Percentiles rank a stretch among this genome's conserved stretches.
phyloP scores from a whole-genome alignment of 352 stramenopile species.

The Pythium phragmiticola region DNA sequence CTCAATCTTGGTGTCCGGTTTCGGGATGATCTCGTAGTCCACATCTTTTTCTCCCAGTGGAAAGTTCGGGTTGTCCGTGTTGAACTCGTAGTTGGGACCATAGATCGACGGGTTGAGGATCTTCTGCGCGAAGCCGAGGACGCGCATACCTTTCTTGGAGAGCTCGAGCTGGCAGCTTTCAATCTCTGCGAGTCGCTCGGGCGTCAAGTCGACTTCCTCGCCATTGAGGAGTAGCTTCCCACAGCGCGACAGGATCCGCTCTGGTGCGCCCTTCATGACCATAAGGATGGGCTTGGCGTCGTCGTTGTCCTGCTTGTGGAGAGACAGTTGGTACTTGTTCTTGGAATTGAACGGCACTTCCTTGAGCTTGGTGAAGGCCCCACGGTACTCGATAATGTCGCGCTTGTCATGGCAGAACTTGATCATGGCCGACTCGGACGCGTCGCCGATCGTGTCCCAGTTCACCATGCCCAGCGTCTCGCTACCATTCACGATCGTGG shows the following conservation, averaged over 20 bases:
- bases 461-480: constrained; percentile 45
- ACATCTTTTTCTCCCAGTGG: constrained; percentile 82
- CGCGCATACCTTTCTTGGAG: constrained; percentile 64
- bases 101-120: constrained; percentile 45
- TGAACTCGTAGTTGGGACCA: constrained; percentile 53
- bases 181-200: constrained; percentile 83
- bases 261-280: constrained; percentile 96
- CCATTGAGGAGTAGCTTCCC: constrained; percentile 47
- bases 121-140: constrained; percentile 61
- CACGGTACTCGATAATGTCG: constrained; percentile 70
- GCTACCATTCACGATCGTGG: constrained; percentile 40
- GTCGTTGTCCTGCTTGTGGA: constrained; percentile 81
- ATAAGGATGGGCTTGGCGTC: constrained; percentile 58
- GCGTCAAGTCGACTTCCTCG: constrained; percentile 85
- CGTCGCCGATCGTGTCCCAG: constrained; percentile 75
- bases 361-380: constrained; percentile 71
- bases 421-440: constrained; percentile 83
- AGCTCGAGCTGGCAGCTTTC: constrained; percentile 48
- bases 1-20: constrained; percentile 70
- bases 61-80: constrained; percentile 86
- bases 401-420: constrained; percentile 80
- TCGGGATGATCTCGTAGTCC: constrained; percentile 68
- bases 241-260: constrained; percentile 94
- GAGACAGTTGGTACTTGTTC: constrained; percentile 85
- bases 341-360: constrained; percentile 86